Conservation (phyloP, 805 yeast species). For the Ogataea haglerorum region DNA sequence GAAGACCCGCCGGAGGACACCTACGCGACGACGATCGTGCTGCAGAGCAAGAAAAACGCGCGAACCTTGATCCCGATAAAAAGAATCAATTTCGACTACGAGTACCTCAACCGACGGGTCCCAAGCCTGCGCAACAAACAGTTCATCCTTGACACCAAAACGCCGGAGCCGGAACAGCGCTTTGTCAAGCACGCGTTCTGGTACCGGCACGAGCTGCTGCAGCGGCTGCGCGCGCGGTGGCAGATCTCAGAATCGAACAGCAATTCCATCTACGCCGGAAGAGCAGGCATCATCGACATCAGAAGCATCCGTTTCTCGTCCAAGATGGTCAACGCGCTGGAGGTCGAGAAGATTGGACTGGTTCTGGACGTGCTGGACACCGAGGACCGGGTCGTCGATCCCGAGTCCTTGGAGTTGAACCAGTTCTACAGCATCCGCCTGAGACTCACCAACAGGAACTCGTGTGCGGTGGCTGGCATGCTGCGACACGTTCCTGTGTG, state of each 20-base stretch:
- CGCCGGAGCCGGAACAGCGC: constrained; percentile 52
- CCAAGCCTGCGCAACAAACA: constrained; percentile 74
- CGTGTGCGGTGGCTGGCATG: constrained; percentile 45
- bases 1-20: constrained; percentile 14
- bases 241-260: constrained; percentile 24
- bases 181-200: constrained; percentile 69
- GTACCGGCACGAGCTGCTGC: constrained; percentile 68
- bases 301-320: constrained; percentile 61
- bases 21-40: constrained; percentile 15
- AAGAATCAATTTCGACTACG: constrained; percentile 44
- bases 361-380: constrained; percentile 31
- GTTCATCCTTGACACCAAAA: constrained; percentile 55
- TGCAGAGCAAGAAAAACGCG: constrained; percentile 29
- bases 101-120: constrained; percentile 47
- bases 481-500: constrained; percentile 56
- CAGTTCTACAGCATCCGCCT: constrained; percentile 51
- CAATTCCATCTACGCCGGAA: constrained; percentile 30
- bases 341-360: constrained; percentile 46
- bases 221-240: constrained; percentile 68
- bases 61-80: constrained; percentile 71
- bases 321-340: constrained; percentile 54
- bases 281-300: constrained; percentile 61
- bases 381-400: constrained; percentile 15
- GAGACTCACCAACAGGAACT: constrained; percentile 46
- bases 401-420: constrained; percentile 39